Base-by-base conservation (phyloP, 805 yeast species). In the Candida quercuum region DNA sequence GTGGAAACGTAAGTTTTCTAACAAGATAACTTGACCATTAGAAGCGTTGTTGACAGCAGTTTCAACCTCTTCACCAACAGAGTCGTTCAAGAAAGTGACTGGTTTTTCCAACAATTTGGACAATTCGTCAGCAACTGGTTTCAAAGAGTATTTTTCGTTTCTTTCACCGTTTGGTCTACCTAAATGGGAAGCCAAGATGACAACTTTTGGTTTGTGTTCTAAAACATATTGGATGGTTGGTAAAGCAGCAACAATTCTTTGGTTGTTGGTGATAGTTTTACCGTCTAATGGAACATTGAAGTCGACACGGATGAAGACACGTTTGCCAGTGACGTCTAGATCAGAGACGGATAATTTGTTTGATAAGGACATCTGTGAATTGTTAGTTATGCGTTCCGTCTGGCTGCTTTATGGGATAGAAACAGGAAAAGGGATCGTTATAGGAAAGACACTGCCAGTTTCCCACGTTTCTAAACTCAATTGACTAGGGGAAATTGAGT, bases 141-240 rank as follows among this genome's bases (percentile, higher is more conserved):
- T 81, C 59, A 93, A 74, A 35, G 97, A 88, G 78, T 76, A 91
- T 72, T 93, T 93, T 36, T 73, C 82, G 58, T 69, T 77, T 46
- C 63, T 74, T 71, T 86, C 88, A 64, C 99, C 99, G 65, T 93
- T 93, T 68, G 99, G 99, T 75, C 99, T 88, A 61, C 99, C 99
- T 66, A 93, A 77, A 67, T 93, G 99, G 44, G 98, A 89, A 50
- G 97, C 98, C 56, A 93, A 78, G 53, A 93, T 73, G 51, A 93
- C 81, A 51, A 79, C 86, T 76, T 83, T 87, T 62, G 99, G 96
- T 59, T 84, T 77, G 53, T 91, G 82, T 62, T 86, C 91, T 63
- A 85, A 72, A 38, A 91, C 97, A 66, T 91, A 93, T 70, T 94
- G 68, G 73, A 93, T 93, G 54, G 99, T 91, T 67, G 99, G 99